Evolutionary conservation across 768 basidiomycete genomes (phyloP).

Genomic region (Russula earlei): DNA sequence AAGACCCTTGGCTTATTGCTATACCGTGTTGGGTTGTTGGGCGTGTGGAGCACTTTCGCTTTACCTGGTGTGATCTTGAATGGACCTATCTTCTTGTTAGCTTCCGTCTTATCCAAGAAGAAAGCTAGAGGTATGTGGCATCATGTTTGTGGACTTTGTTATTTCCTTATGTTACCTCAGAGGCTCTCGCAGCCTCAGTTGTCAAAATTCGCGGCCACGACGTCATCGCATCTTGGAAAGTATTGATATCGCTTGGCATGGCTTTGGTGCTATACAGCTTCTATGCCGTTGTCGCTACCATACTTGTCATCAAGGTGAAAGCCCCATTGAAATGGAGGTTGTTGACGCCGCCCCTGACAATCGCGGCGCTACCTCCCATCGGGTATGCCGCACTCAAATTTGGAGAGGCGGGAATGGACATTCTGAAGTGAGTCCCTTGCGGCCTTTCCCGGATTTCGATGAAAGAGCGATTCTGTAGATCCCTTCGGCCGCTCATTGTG

Average conservation of each 20-base stretch:
- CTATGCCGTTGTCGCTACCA: conserved; percentile 72
- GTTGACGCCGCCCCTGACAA: conserved; percentile 66
- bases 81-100: conserved; percentile 87
- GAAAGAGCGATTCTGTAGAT: conserved; percentile 37
- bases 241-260: conserved; percentile 81
- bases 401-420: conserved; percentile 95
- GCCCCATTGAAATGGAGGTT: conserved; percentile 54
- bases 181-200: conserved; percentile 87
- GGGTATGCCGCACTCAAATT: conserved; percentile 92
- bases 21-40: conserved; percentile 71
- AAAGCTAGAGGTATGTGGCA: conserved; percentile 69
- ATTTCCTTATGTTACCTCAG: conserved; percentile 33
- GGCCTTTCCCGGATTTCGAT: conserved; percentile 3
- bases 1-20: conserved; percentile 74
- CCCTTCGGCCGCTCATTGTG: conserved; percentile 82
- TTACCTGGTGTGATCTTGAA: conserved; percentile 87
- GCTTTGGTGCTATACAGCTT: conserved; percentile 77
- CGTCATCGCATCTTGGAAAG: conserved; percentile 94
- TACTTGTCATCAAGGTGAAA: conserved; percentile 57
- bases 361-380: conserved; percentile 70
- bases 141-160: not conserved
- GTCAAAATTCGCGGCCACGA: conserved; percentile 92
- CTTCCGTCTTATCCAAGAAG: conserved; percentile 72
- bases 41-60: conserved; percentile 73
- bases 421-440: conserved; percentile 69